Evolutionary conservation across 306 rosid species (phyloP).

Genomic region (Sicyos edulis): DNA sequence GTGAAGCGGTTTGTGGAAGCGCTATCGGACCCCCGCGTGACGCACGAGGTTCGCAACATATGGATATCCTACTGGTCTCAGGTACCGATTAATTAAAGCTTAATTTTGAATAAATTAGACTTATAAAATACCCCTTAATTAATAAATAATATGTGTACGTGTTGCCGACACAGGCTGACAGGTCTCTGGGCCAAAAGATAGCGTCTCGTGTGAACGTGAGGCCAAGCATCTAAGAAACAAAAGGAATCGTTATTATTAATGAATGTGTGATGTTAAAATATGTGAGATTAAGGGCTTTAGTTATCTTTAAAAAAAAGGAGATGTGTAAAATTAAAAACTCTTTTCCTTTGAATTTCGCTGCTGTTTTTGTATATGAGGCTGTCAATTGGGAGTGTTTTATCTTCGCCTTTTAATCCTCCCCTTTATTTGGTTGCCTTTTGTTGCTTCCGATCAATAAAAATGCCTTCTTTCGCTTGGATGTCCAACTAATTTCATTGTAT

Average conservation of each 20-base stretch:
- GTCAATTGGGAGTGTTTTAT: too few relatives aligned
- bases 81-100: slow-evolving; percentile 28
- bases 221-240: slow-evolving; percentile 46
- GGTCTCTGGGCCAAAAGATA: slow-evolving; percentile 74
- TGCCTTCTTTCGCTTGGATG: too few relatives aligned
- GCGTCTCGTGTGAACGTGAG: slow-evolving; percentile 78
- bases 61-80: slow-evolving; percentile 86
- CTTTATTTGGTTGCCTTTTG: too few relatives aligned
- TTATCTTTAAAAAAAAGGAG: too few relatives aligned
- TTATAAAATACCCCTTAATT: too few relatives aligned
- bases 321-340: too few relatives aligned
- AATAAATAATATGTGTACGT: not conserved
- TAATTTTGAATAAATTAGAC: not conserved
- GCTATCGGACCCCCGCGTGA: slow-evolving; percentile 63
- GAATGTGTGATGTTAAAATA: not conserved
- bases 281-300: not conserved
- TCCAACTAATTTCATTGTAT: too few relatives aligned
- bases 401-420: too few relatives aligned
- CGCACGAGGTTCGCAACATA: slow-evolving; percentile 82
- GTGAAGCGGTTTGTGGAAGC: slow-evolving; percentile 58
- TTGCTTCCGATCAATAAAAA: too few relatives aligned
- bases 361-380: too few relatives aligned
- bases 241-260: not conserved
- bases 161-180: slow-evolving; percentile 43
- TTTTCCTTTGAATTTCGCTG: too few relatives aligned